Evolutionary conservation across 371 early-diverging fungal species (phyloP).

Genomic region (Entomophthora muscae): DNA sequence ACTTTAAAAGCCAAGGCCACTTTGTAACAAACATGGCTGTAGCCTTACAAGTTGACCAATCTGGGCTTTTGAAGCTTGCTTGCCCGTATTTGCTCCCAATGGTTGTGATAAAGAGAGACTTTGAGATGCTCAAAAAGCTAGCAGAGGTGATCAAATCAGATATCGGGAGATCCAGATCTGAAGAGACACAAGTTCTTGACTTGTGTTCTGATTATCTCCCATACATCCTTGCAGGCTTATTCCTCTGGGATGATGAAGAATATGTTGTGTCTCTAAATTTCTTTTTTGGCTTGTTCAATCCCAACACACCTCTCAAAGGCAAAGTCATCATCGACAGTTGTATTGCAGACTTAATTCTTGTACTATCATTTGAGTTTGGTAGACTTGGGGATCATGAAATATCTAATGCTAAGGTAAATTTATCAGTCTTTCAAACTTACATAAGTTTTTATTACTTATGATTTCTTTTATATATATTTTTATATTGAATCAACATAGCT

Average conservation of each 20-base stretch:
- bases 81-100: background rate
- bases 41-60: background rate
- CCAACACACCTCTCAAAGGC: background rate
- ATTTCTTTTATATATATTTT: no score
- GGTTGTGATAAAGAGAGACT: background rate
- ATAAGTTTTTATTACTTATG: no score
- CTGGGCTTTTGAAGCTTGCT: background rate
- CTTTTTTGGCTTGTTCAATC: background rate
- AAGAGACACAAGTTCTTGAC: background rate
- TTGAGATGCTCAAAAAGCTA: background rate
- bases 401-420: no score
- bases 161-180: background rate
- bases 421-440: no score
- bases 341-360: background rate
- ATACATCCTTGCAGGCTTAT: background rate
- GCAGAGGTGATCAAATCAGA: background rate
- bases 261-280: background rate
- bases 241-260: background rate
- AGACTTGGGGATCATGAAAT: no score
- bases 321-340: background rate
- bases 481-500: no score
- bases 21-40: background rate
- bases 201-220: background rate
- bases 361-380: background rate
- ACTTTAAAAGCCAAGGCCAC: background rate